Evolutionary conservation across 192 early-diverging fungal species (phyloP).

Genomic region (Backusella circina): DNA sequence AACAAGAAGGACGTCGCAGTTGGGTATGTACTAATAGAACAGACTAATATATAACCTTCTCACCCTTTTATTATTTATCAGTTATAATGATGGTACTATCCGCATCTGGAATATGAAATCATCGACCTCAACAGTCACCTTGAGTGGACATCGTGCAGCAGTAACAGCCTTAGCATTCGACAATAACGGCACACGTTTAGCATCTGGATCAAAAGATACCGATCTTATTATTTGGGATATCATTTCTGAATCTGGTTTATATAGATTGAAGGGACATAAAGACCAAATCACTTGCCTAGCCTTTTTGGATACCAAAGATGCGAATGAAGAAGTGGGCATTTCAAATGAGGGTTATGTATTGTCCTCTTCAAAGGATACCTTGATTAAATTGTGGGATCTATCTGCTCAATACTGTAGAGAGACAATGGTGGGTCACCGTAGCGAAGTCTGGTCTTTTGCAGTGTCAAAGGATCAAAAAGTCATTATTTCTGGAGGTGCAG

Average conservation of each 20-base stretch:
- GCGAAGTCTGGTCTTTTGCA: conserved; percentile 90
- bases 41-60: neutral
- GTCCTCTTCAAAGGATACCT: conserved; percentile 92
- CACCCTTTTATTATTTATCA: neutral
- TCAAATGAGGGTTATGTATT: conserved; percentile 68
- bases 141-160: conserved; percentile 89
- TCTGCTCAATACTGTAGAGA: conserved; percentile 92
- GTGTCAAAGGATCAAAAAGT: conserved; percentile 58
- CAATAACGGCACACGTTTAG: conserved; percentile 71
- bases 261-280: conserved; percentile 90
- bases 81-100: conserved; percentile 89
- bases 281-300: conserved; percentile 83
- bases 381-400: conserved; percentile 96
- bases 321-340: conserved; percentile 35
- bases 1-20: conserved; percentile 76
- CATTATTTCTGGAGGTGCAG: conserved; percentile 83
- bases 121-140: conserved; percentile 58
- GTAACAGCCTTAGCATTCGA: conserved; percentile 87
- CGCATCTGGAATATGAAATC: conserved; percentile 76
- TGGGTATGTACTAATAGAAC: conserved; percentile 50
- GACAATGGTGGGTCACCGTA: conserved; percentile 89
- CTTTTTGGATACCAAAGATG: conserved; percentile 48
- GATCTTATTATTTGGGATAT: conserved; percentile 96
- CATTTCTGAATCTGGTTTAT: conserved; percentile 85
- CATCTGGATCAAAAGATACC: conserved; percentile 90